Base-by-base conservation (phyloP, 2,329 filamentous ascomycete genomes). In the Fusarium nurragi region DNA sequence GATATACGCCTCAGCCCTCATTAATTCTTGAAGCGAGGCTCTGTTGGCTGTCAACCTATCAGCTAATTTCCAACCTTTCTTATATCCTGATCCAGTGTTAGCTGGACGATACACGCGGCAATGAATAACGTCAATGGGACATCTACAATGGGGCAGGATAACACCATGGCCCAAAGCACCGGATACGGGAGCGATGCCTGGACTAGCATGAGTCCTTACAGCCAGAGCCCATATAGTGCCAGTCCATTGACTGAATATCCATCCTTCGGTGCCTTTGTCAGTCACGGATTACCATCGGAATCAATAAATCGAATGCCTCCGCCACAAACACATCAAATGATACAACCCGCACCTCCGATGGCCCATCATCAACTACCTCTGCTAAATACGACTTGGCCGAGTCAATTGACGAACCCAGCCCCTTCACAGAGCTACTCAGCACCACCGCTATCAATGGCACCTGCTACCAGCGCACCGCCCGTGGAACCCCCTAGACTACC, bases 301-400 rank as follows among this genome's bases (percentile, higher is more conserved):
- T 78, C 82, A 3, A 69, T 87, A 54, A 74, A 72, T 59, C 77
- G 81, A 60, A 84, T 87, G 78, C 83, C 86, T 48, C 85, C 88
- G 39, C 85, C 88, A 18, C 81, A 73, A 34, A 70, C 72, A 37
- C 74, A 76, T 45, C 71, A 75, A 32, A 69, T 77, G 50, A 73
- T 76, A 53, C 74, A 75, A 14, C 75, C 74, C 28, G 62, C 73
- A 26, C 58, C 72, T 28, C 78, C 79, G 68, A 84, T 87, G 69
- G 83, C 86, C 67, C 84, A 84, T 68, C 83, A 86, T 62, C 80
- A 86, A 60, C 78, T 91, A 19, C 87, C 91, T 21, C 89, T 91
- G 73, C 80, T 94, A 65, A 88, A 92, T 70, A 90, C 83, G 47
- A 83, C 84, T 64, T 96, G 92, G 92, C 92, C 92, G 9, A 94